phyloP scores from a whole-genome alignment of 495 filamentous ascomycete genomes.

The Amphirosellinia nigrospora region DNA sequence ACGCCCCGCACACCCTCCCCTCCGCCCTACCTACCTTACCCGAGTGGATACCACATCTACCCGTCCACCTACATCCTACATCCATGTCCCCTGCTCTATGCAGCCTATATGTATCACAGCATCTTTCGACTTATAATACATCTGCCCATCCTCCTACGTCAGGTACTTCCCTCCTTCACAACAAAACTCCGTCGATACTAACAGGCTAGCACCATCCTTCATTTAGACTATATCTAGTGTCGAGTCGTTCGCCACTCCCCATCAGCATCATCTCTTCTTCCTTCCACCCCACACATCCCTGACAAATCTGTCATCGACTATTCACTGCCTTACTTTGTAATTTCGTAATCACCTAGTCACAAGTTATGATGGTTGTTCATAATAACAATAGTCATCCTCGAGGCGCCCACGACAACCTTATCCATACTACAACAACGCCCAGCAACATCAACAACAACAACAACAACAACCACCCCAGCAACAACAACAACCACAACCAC shows the following conservation, averaged over 20 bases:
- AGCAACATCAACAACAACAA: constrained; percentile 22
- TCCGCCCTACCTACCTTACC: background rate
- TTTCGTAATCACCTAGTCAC: constrained; percentile 30
- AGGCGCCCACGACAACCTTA: constrained; percentile 24
- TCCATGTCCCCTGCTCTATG: background rate
- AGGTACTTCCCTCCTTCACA: constrained; percentile 13
- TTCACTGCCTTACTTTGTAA: constrained; percentile 2
- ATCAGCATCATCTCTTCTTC: constrained; percentile 7
- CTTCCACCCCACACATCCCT: constrained; percentile 24
- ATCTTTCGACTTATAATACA: constrained; percentile 9
- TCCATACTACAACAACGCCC: constrained; percentile 21
- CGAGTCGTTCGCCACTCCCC: constrained; percentile 24
- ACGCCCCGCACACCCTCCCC: background rate
- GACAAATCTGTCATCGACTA: constrained; percentile 30
- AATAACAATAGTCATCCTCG: constrained; percentile 30
- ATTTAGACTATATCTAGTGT: constrained; percentile 21
- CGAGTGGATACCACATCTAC: constrained; percentile 16
- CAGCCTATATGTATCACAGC: background rate
- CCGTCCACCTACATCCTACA: background rate
- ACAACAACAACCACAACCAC: constrained; percentile 10
- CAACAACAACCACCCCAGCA: constrained; percentile 12
- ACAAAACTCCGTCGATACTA: background rate
- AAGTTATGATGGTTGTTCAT: constrained; percentile 27
- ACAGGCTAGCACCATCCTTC: constrained; percentile 4
- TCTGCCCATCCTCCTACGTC: constrained; percentile 16